These are phyloP conservation scores for Scedosporium apiospermum DNA, from an alignment of 2,329 filamentous ascomycete species.

Conservation along the genomic window DNA sequence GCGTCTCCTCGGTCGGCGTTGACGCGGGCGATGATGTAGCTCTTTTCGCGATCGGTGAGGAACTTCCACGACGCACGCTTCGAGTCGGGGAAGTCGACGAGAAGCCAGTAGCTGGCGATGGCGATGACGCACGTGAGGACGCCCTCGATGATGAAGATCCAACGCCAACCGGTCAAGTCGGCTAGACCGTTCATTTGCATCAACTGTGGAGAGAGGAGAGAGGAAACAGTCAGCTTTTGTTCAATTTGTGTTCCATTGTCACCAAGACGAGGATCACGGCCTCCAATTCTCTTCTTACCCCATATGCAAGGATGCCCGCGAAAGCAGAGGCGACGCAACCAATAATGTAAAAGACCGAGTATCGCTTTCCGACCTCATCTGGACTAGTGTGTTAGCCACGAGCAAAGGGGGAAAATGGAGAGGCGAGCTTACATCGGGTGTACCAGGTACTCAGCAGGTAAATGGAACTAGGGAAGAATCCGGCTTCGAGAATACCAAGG, in stretches of 20 bases:
- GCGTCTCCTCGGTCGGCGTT: slow-evolving; percentile 48
- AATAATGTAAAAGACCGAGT: slow-evolving; percentile 59
- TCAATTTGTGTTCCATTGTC: no score
- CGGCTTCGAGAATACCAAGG: slow-evolving; percentile 57
- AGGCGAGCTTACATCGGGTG: slow-evolving; percentile 42
- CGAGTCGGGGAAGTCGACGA: slow-evolving; percentile 56
- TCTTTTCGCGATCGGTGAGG: slow-evolving; percentile 38
- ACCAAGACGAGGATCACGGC: no score
- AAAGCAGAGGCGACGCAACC: slow-evolving; percentile 58
- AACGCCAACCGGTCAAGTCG: slow-evolving; percentile 51
- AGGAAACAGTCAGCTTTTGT: slow-evolving; percentile 9
- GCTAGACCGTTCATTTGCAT: slow-evolving; percentile 53
- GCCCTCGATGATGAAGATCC: slow-evolving; percentile 54
- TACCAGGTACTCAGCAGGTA: slow-evolving; percentile 71
- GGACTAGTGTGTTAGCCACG: not conserved
- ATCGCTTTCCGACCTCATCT: slow-evolving; percentile 62
- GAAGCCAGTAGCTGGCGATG: slow-evolving; percentile 41
- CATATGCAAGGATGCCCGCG: slow-evolving; percentile 60
- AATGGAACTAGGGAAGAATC: slow-evolving; percentile 62
- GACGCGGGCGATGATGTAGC: slow-evolving; percentile 45
- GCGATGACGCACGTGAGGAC: slow-evolving; percentile 44
- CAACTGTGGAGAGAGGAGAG: slow-evolving; percentile 26
- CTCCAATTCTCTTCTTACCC: slow-evolving; percentile 28
- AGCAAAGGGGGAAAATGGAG: no score
- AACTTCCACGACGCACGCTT: slow-evolving; percentile 41